phyloP scores from a whole-genome alignment of 2,329 filamentous ascomycete genomes.

The Mycosphaerella sp. region DNA sequence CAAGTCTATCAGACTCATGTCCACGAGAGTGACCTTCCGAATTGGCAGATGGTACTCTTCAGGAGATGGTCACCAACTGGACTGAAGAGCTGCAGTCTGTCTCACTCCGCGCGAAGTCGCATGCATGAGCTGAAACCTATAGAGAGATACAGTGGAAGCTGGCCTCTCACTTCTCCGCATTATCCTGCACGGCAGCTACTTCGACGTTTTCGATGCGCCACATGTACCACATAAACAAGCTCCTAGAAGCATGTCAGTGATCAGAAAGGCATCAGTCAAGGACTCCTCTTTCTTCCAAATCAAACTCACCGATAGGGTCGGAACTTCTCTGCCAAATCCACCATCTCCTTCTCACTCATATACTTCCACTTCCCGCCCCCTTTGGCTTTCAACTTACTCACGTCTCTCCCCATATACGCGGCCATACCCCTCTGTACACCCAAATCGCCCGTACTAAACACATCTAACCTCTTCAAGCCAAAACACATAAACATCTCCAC shows the following conservation, averaged over 20 bases:
- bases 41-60: background rate
- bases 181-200: constrained; percentile 20
- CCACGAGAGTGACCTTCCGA: background rate
- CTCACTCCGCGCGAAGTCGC: too few species aligned
- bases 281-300: too few species aligned
- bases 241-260: constrained; percentile 45
- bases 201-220: constrained; percentile 50
- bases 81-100: too few species aligned
- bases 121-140: too few species aligned
- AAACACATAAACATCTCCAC: constrained; percentile 99
- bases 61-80: background rate
- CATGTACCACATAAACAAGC: constrained; percentile 98
- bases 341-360: constrained; percentile 90
- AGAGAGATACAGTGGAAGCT: background rate
- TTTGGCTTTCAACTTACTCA: constrained; percentile 72
- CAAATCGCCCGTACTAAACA: constrained; percentile 86
- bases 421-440: constrained; percentile 96
- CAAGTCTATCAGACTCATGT: too few species aligned
- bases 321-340: constrained; percentile 71
- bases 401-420: constrained; percentile 72
- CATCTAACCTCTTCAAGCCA: constrained; percentile 86
- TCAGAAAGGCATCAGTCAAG: constrained; percentile 1
- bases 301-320: constrained; percentile 68
- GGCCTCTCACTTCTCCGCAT: constrained; percentile 3
- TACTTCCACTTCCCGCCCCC: constrained; percentile 94